phyloP scores from a whole-genome alignment of 2,329 filamentous ascomycete genomes.

The Claviceps quebecensis region DNA sequence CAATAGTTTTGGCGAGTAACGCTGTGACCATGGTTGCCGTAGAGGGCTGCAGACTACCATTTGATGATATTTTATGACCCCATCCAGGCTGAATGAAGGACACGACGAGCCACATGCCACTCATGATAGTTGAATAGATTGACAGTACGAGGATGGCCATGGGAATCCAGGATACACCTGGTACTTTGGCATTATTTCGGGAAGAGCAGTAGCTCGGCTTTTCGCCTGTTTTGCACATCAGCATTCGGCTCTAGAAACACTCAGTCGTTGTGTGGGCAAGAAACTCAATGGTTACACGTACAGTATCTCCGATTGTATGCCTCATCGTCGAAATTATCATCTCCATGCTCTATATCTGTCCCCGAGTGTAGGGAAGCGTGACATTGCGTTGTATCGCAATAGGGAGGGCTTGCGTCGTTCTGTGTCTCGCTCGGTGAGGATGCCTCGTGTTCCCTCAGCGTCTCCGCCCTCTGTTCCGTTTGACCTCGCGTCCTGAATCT shows the following conservation, averaged over 20 bases:
- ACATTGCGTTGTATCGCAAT: no score
- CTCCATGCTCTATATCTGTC: neutral
- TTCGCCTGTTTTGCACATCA: slow-evolving; percentile 6
- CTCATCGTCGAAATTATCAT: slow-evolving; percentile 11
- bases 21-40: slow-evolving; percentile 56
- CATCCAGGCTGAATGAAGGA: slow-evolving; percentile 50
- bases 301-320: slow-evolving; percentile 19
- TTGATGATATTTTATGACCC: slow-evolving; percentile 39
- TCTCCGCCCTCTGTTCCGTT: no score
- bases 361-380: no score
- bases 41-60: slow-evolving; percentile 40
- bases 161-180: slow-evolving; percentile 32
- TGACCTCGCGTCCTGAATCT: neutral
- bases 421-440: no score
- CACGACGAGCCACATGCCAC: slow-evolving; percentile 49
- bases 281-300: slow-evolving; percentile 6
- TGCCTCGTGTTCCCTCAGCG: no score
- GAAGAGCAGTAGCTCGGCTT: slow-evolving; percentile 22
- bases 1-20: slow-evolving; percentile 60
- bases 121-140: slow-evolving; percentile 49
- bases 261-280: no score
- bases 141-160: slow-evolving; percentile 33
- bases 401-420: no score
- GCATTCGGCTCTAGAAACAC: neutral
- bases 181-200: slow-evolving; percentile 17